Evolutionary conservation across 495 filamentous ascomycete species (phyloP), one percentile per base, ranked within the genome.

Genomic region (Tuber melanosporum): DNA sequence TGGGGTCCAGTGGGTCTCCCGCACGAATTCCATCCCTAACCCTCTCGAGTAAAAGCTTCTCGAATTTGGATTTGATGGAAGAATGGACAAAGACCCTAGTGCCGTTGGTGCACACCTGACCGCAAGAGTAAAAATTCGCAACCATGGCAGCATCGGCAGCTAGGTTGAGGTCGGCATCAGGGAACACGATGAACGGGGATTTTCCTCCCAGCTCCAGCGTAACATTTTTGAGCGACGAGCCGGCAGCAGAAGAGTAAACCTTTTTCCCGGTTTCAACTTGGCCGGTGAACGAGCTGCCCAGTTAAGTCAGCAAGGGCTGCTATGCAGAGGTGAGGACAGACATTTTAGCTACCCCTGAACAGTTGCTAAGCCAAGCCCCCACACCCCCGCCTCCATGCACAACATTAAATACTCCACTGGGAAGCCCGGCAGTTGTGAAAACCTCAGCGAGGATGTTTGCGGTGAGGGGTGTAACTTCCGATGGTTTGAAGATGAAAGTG

Each of bases 121-220:
- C 92, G 0, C 90, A 90, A 81, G 90, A 92, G 87, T 90, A 94
- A 85, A 94, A 94, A 80, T 94, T 95, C 69, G 92, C 92, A 91
- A 94, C 93, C 92, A 94, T 94, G 74, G 91, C 91, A 43, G 91
- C 91, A 79, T 94, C 88, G 45, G 92, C 92, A 19, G 92, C 92
- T 71, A 85, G 87, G n/a, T 92, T 90, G 3, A 94, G 80, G 71
- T 92, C 87, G 0, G 91, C 90, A 79, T 93, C 93, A 0, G 91
- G 89, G 43, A 93, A 88, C 47, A 94, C 85, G 70, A 94, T 85
- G 36, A 91, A 84, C 3, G 93, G 91, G 74, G 90, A 92, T 85
- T 94, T 95, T 42, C 93, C 93, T 71, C 93, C 93, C 1, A 94
- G 87, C 82, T 95, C 93, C 91, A 94, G 92, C 7, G 92, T 94